Base-by-base conservation (phyloP, 345 rosid species). In the Citrus sp. region DNA sequence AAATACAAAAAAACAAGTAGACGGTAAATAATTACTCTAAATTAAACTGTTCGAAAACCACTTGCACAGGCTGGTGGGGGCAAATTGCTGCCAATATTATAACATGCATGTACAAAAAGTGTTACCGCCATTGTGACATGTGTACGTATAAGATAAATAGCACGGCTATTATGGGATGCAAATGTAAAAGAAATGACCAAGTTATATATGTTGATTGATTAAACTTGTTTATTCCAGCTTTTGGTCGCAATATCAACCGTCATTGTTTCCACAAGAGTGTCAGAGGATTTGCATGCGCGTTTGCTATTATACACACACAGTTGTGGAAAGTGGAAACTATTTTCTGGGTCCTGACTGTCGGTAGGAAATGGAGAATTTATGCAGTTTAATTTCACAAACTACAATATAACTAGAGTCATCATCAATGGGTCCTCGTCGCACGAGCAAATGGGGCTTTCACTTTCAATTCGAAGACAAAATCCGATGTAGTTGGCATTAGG, bases 21-120 rank as follows among this genome's bases (percentile, higher is more conserved):
- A 34, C 1, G 35, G 1, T 34, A 5, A 0, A 34, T 34, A 5
- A 34, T 34, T 34, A 34, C 0, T 32, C 0, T 32, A 32, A 32
- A 32, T 3, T 13, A 46, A 46, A 46, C 0, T 3, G 1, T 0
- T 46, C 4, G 1, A 13, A 46, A 46, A 46, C 13, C 1, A 46
- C 5, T 46, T 3, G 5, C 0, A 0, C 5, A 13, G 0, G 4
- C 51, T 46, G 1, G 0, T 46, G 4, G 51, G 18, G 16, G 1
- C 0, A 46, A 3, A 46, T 46, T 0, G 51, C 4, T 12, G 16
- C 51, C 5, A 46, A 0, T 46, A 13, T 3, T 12, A 10, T 10
- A 42, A 12, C 49, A 42, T 3, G 1, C 51, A 46, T 3, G 2
- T 46, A 46, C 51, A 46, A 12, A 2, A 46, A 12, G 16, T 12